phyloP scores from a whole-genome alignment of 2,329 filamentous ascomycete genomes.

The Neonectria sp. region DNA sequence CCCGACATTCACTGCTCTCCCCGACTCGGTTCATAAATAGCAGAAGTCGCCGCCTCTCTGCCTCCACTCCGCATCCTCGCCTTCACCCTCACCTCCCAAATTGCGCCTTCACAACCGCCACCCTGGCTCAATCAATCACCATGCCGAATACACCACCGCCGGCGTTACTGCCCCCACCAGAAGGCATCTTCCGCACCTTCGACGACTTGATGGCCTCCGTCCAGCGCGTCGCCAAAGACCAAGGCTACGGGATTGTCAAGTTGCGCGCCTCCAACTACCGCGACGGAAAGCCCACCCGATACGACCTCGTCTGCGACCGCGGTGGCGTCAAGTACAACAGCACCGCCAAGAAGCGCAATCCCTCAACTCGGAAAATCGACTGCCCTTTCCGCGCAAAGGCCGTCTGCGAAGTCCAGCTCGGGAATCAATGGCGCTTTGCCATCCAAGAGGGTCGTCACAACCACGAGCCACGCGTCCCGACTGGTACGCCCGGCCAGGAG shows the following conservation, averaged over 20 bases:
- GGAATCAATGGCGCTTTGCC: constrained; percentile 75
- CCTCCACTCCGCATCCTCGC: constrained; percentile 30
- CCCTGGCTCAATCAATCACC: constrained; percentile 53
- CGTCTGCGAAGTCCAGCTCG: constrained; percentile 74
- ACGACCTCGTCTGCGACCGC: constrained; percentile 75
- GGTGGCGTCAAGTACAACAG: constrained; percentile 76
- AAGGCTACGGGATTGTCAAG: constrained; percentile 75
- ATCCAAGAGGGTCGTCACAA: constrained; percentile 74
- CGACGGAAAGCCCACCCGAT: constrained; percentile 73
- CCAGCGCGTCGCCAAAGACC: constrained; percentile 73
- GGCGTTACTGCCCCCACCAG: constrained; percentile 68
- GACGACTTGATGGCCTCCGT: constrained; percentile 72
- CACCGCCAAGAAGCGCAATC: constrained; percentile 76
- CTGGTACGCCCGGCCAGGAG: constrained; percentile 69
- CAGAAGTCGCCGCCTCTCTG: constrained; percentile 27
- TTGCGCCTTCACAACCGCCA: constrained; percentile 49
- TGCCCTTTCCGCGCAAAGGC: constrained; percentile 76
- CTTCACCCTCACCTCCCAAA: constrained; percentile 46
- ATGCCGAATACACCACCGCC: constrained; percentile 65
- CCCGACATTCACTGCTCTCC: constrained; percentile 39
- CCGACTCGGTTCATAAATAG: constrained; percentile 27
- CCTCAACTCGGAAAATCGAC: constrained; percentile 75
- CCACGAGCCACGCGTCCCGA: constrained; percentile 71
- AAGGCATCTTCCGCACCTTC: constrained; percentile 73
- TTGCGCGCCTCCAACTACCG: constrained; percentile 75